Evolutionary conservation across 139 green algal species (phyloP).

Genomic region (Spirogloea muscicola): DNA sequence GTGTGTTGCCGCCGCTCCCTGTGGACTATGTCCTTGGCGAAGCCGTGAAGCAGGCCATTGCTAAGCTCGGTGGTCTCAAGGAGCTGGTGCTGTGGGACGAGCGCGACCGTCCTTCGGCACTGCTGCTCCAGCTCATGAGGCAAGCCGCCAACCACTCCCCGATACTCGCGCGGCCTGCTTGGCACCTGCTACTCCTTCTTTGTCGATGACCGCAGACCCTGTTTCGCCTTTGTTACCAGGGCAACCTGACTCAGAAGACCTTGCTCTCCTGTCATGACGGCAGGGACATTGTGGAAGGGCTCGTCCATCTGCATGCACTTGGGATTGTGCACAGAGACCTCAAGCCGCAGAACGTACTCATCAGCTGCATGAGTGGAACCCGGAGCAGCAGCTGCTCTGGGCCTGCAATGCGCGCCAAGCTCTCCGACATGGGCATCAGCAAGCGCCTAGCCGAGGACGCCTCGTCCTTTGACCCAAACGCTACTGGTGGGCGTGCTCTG

Average conservation of each 20-base stretch:
- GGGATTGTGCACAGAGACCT: conserved; percentile 83
- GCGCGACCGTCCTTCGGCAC: background rate
- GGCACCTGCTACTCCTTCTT: too few species aligned
- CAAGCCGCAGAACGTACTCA: conserved; percentile 92
- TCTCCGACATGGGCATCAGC: conserved; percentile 95
- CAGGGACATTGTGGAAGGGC: conserved; percentile 64
- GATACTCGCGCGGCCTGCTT: too few species aligned
- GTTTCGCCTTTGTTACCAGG: background rate
- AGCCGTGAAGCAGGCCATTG: background rate
- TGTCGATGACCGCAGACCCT: background rate
- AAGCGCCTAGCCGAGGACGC: conserved; percentile 75
- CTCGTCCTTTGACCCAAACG: conserved; percentile 26
- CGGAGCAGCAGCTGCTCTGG: background rate
- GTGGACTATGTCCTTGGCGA: background rate
- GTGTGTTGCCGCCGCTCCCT: background rate
- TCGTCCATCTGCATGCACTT: conserved; percentile 76
- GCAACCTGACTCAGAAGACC: too few species aligned
- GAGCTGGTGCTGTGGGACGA: conserved; percentile 22
- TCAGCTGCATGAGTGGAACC: conserved; percentile 46
- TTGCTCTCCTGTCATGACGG: too few species aligned
- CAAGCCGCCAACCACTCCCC: too few species aligned
- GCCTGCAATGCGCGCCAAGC: conserved; percentile 66
- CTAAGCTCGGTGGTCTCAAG: background rate
- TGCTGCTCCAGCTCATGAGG: conserved; percentile 35
- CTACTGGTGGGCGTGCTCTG: conserved; percentile 18